Conservation (phyloP, 768 basidiomycete species). For the Kwoniella sp. region DNA sequence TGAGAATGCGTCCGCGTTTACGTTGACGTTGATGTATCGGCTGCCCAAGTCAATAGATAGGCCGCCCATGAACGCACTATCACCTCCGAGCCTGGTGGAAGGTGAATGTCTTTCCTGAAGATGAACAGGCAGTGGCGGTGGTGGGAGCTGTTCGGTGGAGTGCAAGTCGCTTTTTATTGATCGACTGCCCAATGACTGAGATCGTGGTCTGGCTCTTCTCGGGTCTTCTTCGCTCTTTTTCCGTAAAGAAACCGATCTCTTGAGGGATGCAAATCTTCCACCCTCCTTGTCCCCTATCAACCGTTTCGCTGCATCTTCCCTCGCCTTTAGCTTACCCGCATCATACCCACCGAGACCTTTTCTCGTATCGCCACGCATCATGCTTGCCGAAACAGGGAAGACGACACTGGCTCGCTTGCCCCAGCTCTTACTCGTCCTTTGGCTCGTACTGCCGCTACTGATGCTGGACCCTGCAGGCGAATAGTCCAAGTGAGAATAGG, state of each 20-base stretch:
- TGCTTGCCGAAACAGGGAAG: slow-evolving; percentile 24
- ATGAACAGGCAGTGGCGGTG: slow-evolving; percentile 10
- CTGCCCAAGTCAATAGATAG: slow-evolving; percentile 28
- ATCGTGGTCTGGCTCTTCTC: slow-evolving; percentile 23
- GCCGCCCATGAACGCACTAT: slow-evolving; percentile 17
- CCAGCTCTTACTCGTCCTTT: slow-evolving; percentile 3
- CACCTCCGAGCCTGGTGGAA: background rate
- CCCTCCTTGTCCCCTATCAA: background rate
- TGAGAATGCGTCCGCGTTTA: background rate
- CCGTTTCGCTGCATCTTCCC: slow-evolving; percentile 22
- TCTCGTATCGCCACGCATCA: slow-evolving; percentile 27
- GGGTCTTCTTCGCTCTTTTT: slow-evolving; percentile 12
- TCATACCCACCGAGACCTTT: slow-evolving; percentile 24
- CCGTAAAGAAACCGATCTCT: slow-evolving; percentile 14
- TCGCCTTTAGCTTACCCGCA: slow-evolving; percentile 19
- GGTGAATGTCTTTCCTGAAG: background rate
- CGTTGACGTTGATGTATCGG: slow-evolving; percentile 15
- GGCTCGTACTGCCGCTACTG: background rate
- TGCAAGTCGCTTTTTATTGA: background rate
- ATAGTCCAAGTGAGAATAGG: slow-evolving; percentile 33
- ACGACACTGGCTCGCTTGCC: slow-evolving; percentile 13
- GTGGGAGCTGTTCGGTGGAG: slow-evolving; percentile 18
- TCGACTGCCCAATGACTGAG: slow-evolving; percentile 18
- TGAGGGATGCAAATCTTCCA: slow-evolving; percentile 8
- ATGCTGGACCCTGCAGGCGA: slow-evolving; percentile 25